These are phyloP conservation scores for Candida mesenterica DNA, from an alignment of 1,139 yeast species.

Conservation along the genomic window DNA sequence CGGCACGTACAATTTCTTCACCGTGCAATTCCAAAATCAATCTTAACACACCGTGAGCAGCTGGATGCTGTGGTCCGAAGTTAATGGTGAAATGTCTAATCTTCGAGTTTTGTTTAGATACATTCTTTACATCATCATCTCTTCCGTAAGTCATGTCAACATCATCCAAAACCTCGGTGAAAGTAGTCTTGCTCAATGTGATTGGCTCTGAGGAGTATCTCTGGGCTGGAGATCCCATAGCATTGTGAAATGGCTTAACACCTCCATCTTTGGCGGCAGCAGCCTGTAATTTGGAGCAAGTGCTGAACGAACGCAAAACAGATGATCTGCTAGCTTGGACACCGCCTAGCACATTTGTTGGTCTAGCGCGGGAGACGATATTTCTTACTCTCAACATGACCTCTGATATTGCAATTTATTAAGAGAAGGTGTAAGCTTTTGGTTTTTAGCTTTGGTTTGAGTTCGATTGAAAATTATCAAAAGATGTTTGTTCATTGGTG, in stretches of 20 bases:
- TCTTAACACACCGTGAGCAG: constrained; percentile 91
- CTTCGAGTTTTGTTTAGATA: constrained; percentile 51
- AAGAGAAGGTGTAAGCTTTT: neutral
- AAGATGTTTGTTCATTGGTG: constrained; percentile 23
- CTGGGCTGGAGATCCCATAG: constrained; percentile 39
- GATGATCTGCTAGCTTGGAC: neutral
- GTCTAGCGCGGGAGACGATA: constrained; percentile 12
- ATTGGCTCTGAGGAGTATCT: constrained; percentile 34
- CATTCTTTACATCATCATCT: constrained; percentile 45
- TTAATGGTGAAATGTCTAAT: constrained; percentile 86
- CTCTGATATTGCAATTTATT: neutral
- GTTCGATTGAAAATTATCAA: constrained; percentile 12
- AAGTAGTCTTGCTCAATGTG: constrained; percentile 41
- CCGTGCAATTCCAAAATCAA: constrained; percentile 84
- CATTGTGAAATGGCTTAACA: constrained; percentile 32
- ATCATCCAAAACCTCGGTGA: constrained; percentile 47
- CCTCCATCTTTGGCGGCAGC: constrained; percentile 22
- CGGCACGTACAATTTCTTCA: constrained; percentile 83
- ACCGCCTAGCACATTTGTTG: constrained; percentile 4
- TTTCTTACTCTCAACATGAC: constrained; percentile 25
- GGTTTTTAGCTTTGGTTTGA: constrained; percentile 5
- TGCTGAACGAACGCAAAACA: constrained; percentile 15
- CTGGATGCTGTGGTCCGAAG: constrained; percentile 94
- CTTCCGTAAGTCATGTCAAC: constrained; percentile 48
- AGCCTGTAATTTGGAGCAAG: constrained; percentile 12